These are phyloP conservation scores for Trichoderma oligosporum DNA, from an alignment of 2,329 filamentous ascomycete genomes.

Conservation along the genomic window DNA sequence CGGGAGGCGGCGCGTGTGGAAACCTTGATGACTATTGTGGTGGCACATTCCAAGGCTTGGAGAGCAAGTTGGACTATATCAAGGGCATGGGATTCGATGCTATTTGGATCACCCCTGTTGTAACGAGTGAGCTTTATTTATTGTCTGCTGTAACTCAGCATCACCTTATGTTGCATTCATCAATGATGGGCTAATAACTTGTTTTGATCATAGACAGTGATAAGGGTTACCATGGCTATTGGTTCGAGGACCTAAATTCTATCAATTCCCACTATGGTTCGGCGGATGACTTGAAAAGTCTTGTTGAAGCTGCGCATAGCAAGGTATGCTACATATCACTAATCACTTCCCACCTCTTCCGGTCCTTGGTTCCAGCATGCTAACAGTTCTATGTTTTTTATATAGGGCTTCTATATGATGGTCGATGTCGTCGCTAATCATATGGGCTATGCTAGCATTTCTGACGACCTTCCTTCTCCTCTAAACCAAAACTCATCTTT, in stretches of 20 bases:
- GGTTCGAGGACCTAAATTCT: conserved; percentile 46
- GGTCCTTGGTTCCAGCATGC: too few species aligned
- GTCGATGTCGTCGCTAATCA: conserved; percentile 59
- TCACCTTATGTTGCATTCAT: too few species aligned
- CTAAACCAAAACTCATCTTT: conserved; percentile 55
- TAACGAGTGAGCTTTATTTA: conserved; percentile 38
- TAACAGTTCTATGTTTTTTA: too few species aligned
- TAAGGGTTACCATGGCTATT: conserved; percentile 55
- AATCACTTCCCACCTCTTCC: background rate
- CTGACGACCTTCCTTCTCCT: conserved; percentile 39
- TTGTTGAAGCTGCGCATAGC: conserved; percentile 53
- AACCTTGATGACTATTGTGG: conserved; percentile 53
- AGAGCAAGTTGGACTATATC: conserved; percentile 60
- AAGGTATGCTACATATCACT: conserved; percentile 46
- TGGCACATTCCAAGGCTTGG: conserved; percentile 57
- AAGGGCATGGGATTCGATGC: conserved; percentile 58
- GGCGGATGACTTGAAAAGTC: conserved; percentile 52
- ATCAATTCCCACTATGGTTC: conserved; percentile 59
- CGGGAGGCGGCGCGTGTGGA: conserved; percentile 42
- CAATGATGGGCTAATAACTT: too few species aligned
- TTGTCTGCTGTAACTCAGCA: background rate
- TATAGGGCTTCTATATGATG: conserved; percentile 50
- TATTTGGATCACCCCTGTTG: conserved; percentile 57
- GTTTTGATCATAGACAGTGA: conserved; percentile 32
- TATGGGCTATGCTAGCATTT: conserved; percentile 51